Evolutionary conservation across 352 stramenopile species (phyloP).

Genomic region (Pythium aphanidermatum): DNA sequence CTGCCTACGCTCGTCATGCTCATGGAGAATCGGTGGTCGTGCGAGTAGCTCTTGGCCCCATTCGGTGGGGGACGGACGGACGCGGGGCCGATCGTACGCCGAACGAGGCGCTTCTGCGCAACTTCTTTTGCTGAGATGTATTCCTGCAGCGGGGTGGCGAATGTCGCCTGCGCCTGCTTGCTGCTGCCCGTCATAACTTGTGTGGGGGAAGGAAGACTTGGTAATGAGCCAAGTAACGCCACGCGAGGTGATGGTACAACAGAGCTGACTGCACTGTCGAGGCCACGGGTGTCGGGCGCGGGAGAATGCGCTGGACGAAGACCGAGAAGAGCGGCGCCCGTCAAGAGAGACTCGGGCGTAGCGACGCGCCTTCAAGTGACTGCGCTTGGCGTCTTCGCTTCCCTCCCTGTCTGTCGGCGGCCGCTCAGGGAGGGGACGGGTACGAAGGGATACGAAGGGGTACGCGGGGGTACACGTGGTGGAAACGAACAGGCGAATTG

Average conservation of each 20-base stretch:
- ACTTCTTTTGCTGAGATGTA: constrained; percentile 66
- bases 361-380: constrained; percentile 27
- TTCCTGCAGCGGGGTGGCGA: constrained; percentile 33
- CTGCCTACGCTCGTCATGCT: constrained; percentile 17
- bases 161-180: constrained; percentile 17
- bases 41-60: constrained; percentile 1
- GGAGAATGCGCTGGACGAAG: too few species aligned
- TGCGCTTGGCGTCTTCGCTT: neutral
- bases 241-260: too few species aligned
- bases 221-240: neutral
- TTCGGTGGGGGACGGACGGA: constrained; percentile 20
- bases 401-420: constrained; percentile 1
- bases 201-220: neutral
- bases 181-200: constrained; percentile 27
- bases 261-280: neutral
- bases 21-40: constrained; percentile 36
- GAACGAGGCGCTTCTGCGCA: constrained; percentile 39
- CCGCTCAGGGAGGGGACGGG: too few species aligned
- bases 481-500: too few species aligned
- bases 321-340: too few species aligned
- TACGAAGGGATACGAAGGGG: too few species aligned
- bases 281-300: neutral
- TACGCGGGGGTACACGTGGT: too few species aligned
- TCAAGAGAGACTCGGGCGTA: too few species aligned
- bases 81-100: constrained; percentile 2